Evolutionary conservation across 2,329 filamentous ascomycete species (phyloP).

Genomic region (Beauveria brongniartii): DNA sequence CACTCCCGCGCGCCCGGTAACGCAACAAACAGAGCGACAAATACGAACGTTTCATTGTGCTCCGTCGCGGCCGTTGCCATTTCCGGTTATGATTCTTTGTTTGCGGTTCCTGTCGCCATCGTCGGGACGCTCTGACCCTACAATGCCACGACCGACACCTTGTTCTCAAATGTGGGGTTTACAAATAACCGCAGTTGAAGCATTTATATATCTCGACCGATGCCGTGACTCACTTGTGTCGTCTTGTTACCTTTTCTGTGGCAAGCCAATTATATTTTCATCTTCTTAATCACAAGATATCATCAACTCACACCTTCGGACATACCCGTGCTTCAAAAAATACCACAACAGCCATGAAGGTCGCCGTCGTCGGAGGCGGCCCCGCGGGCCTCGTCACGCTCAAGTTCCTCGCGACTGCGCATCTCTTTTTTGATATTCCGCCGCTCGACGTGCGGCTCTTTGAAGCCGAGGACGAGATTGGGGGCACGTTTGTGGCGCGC

Average conservation of each 20-base stretch:
- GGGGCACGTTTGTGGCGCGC: constrained; percentile 39
- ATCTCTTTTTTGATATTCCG: constrained; percentile 27
- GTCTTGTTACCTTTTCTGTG: too few species aligned
- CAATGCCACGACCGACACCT: too few species aligned
- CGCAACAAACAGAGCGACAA: background rate
- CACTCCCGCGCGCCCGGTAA: too few species aligned
- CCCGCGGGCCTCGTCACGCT: constrained; percentile 34
- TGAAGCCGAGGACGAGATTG: constrained; percentile 34
- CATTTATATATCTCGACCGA: too few species aligned
- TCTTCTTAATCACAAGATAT: too few species aligned
- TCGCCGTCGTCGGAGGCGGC: constrained; percentile 36
- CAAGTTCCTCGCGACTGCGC: constrained; percentile 31
- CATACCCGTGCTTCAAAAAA: too few species aligned
- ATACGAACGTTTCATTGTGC: background rate
- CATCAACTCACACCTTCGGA: background rate
- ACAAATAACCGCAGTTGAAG: too few species aligned
- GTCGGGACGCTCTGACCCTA: too few species aligned
- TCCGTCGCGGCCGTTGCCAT: background rate
- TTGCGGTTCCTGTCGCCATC: background rate
- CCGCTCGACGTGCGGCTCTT: constrained; percentile 36
- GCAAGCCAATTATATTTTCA: background rate
- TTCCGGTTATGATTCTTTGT: background rate
- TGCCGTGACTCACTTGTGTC: too few species aligned
- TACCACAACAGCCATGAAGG: constrained; percentile 21
- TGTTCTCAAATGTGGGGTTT: too few species aligned